A percentile compares a stretch with the other conserved stretches of the same genome.
Conservation (phyloP, 1,139 yeast genomes). For the Debaryomyces subglobosus region DNA sequence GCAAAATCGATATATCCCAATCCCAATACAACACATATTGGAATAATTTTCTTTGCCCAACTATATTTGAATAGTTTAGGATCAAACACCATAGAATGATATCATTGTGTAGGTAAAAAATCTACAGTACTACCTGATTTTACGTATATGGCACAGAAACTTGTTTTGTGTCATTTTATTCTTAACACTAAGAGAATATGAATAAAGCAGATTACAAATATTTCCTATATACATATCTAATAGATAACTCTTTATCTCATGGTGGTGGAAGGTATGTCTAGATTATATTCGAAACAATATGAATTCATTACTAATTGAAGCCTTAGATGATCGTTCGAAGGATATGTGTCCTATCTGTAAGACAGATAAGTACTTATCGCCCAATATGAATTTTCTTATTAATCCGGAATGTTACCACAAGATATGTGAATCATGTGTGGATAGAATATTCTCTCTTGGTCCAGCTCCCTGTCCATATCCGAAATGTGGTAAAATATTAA, state of each 20-base stretch:
- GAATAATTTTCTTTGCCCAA: constrained; percentile 20
- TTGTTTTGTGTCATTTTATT: background rate
- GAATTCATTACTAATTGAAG: constrained; percentile 7
- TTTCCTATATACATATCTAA: background rate
- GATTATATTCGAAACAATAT: no score
- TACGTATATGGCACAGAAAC: background rate
- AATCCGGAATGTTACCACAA: constrained; percentile 98
- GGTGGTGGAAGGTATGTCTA: constrained; percentile 9
- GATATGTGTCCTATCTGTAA: constrained; percentile 99
- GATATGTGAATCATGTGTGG: constrained; percentile 96
- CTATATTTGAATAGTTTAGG: constrained; percentile 5
- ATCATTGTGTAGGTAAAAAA: constrained; percentile 35
- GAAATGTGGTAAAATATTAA: constrained; percentile 80
- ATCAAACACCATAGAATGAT: constrained; percentile 4
- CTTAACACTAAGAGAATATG: background rate
- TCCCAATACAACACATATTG: constrained; percentile 24
- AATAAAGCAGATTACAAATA: background rate
- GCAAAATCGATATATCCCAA: constrained; percentile 39
- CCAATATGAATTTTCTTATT: constrained; percentile 88
- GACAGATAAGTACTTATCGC: constrained; percentile 90
- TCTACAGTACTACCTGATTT: constrained; percentile 38
- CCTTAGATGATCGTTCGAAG: constrained; percentile 41
- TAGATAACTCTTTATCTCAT: background rate
- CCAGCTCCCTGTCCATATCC: constrained; percentile 98
- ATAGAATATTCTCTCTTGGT: constrained; percentile 88